Conservation (phyloP, 352 stramenopile species). For the Phytophthora sp. region DNA sequence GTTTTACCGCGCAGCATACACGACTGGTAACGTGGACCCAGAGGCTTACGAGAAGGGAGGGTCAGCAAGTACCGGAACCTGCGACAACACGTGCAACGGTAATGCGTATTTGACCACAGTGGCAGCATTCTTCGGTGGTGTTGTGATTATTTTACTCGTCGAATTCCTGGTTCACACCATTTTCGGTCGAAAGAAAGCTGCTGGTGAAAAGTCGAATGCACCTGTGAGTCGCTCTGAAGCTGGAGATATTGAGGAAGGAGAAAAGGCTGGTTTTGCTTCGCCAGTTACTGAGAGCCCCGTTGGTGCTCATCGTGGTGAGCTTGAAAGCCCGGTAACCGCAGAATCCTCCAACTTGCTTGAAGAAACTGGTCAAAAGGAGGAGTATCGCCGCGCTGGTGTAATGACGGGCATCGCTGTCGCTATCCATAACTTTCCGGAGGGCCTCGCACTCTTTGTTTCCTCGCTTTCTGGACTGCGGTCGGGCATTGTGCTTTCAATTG, state of each 20-base stretch:
- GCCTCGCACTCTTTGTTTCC: conserved; percentile 95
- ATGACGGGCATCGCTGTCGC: conserved; percentile 95
- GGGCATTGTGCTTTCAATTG: conserved; percentile 92
- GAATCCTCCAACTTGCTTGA: conserved; percentile 31
- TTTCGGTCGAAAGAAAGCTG: conserved; percentile 4
- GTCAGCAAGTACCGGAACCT: conserved; percentile 47
- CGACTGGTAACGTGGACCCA: conserved; percentile 49
- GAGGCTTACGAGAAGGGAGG: conserved; percentile 73
- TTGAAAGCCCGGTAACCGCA: conserved; percentile 18
- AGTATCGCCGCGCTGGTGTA: conserved; percentile 86
- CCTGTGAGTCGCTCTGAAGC: background rate
- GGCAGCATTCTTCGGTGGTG: conserved; percentile 57
- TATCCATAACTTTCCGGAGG: conserved; percentile 98
- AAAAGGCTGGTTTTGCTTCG: conserved; percentile 6
- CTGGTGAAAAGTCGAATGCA: conserved; percentile 29
- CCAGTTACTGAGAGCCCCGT: conserved; percentile 8
- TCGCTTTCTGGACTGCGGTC: conserved; percentile 90
- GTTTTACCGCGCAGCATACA: conserved; percentile 57
- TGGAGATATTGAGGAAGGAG: background rate
- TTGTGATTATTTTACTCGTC: conserved; percentile 64
- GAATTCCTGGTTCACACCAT: conserved; percentile 38
- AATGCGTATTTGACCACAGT: conserved; percentile 56
- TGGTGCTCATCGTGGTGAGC: background rate
- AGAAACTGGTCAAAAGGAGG: conserved; percentile 33
- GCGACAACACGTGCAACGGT: conserved; percentile 65